These are phyloP conservation scores for Macrolepiota fuliginosa DNA, from an alignment of 768 basidiomycete species.

Conservation along the genomic window DNA sequence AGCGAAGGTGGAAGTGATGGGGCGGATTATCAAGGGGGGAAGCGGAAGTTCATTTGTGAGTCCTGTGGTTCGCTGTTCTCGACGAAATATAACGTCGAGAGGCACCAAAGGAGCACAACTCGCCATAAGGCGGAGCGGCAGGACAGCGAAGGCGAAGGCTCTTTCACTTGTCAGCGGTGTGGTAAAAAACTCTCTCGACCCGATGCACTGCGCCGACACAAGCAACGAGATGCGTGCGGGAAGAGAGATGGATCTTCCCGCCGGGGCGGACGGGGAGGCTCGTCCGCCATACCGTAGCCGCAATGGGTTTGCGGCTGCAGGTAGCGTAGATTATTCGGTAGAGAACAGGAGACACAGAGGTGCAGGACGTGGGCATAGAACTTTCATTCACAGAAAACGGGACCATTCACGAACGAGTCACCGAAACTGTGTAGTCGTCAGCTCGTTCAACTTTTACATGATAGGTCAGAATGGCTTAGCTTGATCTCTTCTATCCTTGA, in stretches of 20 bases:
- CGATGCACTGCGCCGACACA: conserved; percentile 28
- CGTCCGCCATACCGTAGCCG: neutral
- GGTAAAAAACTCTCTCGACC: conserved; percentile 20
- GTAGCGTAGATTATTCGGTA: neutral
- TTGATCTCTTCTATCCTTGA: neutral
- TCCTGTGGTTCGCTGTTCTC: conserved; percentile 16
- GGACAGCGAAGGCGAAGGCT: neutral
- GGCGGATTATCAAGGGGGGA: neutral
- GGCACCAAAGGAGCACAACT: conserved; percentile 14
- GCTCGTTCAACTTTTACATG: neutral
- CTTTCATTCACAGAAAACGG: neutral
- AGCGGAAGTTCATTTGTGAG: neutral
- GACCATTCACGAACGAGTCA: neutral
- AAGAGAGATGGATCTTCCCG: conserved; percentile 19
- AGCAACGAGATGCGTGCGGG: conserved; percentile 22
- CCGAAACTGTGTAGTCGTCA: neutral
- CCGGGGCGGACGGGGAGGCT: neutral
- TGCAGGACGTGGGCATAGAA: neutral
- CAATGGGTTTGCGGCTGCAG: neutral
- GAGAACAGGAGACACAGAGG: neutral
- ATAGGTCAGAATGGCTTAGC: conserved; percentile 6
- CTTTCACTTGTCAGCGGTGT: neutral
- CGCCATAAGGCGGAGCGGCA: conserved; percentile 11
- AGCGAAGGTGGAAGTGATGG: neutral
- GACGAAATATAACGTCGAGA: conserved; percentile 15